These are phyloP conservation scores for Penicillium sp. DNA, from an alignment of 2,329 filamentous ascomycete species.

Conservation along the genomic window DNA sequence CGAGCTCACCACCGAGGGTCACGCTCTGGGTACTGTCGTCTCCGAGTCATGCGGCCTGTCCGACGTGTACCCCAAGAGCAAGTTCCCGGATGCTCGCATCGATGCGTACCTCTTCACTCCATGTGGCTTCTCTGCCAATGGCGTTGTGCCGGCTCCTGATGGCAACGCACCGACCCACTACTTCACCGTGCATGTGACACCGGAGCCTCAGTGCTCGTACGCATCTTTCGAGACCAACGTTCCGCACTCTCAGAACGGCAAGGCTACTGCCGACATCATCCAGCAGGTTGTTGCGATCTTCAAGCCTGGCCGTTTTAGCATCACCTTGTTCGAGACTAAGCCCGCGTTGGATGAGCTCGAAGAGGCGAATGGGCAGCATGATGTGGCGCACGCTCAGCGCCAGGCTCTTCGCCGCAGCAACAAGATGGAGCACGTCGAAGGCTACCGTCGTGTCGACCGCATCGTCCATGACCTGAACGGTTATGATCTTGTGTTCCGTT, in stretches of 20 bases:
- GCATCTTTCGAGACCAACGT: constrained; percentile 99
- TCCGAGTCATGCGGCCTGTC: constrained; percentile 86
- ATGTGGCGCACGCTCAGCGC: constrained; percentile 45
- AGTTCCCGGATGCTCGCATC: constrained; percentile 89
- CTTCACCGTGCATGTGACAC: constrained; percentile 97
- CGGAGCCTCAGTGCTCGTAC: constrained; percentile 94
- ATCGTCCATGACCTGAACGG: constrained; percentile 98
- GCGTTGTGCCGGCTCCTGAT: constrained; percentile 78
- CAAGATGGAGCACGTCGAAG: constrained; percentile 74
- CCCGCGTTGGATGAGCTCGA: constrained; percentile 43
- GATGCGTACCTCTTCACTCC: constrained; percentile 96
- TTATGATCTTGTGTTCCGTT: constrained; percentile 94
- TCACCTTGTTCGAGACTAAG: constrained; percentile 95
- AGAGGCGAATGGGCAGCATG: constrained; percentile 33
- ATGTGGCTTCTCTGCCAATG: constrained; percentile 96
- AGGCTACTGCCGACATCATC: constrained; percentile 85
- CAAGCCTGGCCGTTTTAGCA: constrained; percentile 94
- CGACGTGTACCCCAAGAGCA: constrained; percentile 79
- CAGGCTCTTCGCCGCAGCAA: constrained; percentile 46
- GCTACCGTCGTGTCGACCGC: constrained; percentile 85
- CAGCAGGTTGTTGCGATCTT: constrained; percentile 95
- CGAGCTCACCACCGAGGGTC: constrained; percentile 85
- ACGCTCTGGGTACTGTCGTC: constrained; percentile 87
- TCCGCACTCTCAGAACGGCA: constrained; percentile 80
- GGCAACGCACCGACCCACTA: constrained; percentile 70